Base-by-base conservation (phyloP, 441 rosid genomes). In the Syzygium syzygioides region DNA sequence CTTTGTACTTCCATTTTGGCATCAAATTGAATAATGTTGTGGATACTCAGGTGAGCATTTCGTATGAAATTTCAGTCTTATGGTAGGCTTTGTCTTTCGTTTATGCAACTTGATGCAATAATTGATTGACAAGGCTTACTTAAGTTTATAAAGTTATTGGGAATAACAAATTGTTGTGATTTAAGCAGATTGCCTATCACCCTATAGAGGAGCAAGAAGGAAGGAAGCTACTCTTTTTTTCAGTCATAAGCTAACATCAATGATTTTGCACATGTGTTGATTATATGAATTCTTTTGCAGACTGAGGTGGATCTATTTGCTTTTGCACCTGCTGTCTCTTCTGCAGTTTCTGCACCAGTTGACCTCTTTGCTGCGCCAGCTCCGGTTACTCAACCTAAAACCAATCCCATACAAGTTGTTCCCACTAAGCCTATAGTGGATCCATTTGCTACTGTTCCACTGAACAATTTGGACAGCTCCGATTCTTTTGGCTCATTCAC, bases 401-500 rank as follows among this genome's bases (percentile, higher is more conserved):
- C 94, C 85, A 86, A 91, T 59, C 87, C 93, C 89, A 84, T 91
- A 60, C 90, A 92, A 79, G 85, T 93, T 41, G 91, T 92, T 64
- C 86, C 95, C 30, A 87, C 90, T 60, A 91, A 84, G 86, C 79
- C 93, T 18, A 92, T 90, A 87, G 92, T 94, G 85, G 98, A 97
- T 90, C 99, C 99, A 89, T 97, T 98, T 94, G 97, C 96, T 87
- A 91, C 97, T n/a, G 93, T 97, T 90, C 97, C 98, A 30, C 91
- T 96, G 90, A 94, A 96, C 85, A 95, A 52, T 90, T 97, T 95
- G 89, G 98, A 95, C 91, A 97, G 96, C 89, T 96, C 99, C 87
- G 98, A 96, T 93, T 92, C 94, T 90, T 96, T 96, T 91, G 97
- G 99, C 88, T 95, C 93, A 86, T 98, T 96, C 90, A 92, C 96